Base-by-base conservation (phyloP, 345 rosid genomes). In the Eucalyptus sp. region DNA sequence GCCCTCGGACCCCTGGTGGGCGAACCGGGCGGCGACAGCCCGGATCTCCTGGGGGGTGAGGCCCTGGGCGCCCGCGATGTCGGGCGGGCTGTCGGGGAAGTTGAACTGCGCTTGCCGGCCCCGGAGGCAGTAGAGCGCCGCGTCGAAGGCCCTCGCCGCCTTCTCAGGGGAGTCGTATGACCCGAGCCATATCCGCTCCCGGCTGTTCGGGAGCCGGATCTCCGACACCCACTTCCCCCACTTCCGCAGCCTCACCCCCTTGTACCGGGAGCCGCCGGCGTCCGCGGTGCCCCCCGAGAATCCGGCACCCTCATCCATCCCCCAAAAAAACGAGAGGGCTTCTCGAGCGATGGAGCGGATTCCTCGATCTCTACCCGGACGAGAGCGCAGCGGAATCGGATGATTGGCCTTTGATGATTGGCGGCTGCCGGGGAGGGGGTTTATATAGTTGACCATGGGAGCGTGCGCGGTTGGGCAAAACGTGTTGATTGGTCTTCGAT, bases 161-260 rank as follows among this genome's bases (percentile, higher is more conserved):
- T 97, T 97, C 90, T 93, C 95, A 1, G 99, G 91, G 4, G 95
- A 86, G 86, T 96, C 96, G 44, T 91, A 95, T 0, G 99, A 97
- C 20, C 99, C 99, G 22, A 97, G 87, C 99, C 99, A 97, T 54
- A 97, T 97, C 25, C 99, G 92, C 37, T 96, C 97, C 4, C 99
- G 94, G 93, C 99, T 95, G 86, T 97, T 96, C 1, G 99, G 99
- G 6, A 97, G 97, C 90, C 99, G 92, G 81, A 97, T 95, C 91
- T 97, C 99, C 4, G 99, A 96, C 87, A 97, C 99, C 97, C 97
- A 97, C 87, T 95, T 97, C 3, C 99, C 99, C 99, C 99, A 96
- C 87, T 96, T 96, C 88, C 99, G 90, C 96, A 95, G 96, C 22
- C 99, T 31, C 18, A 97, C 99, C 14, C 99, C 99, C 50, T 92